phyloP scores from a whole-genome alignment of 306 rosid genomes.

The Prunus salicina region DNA sequence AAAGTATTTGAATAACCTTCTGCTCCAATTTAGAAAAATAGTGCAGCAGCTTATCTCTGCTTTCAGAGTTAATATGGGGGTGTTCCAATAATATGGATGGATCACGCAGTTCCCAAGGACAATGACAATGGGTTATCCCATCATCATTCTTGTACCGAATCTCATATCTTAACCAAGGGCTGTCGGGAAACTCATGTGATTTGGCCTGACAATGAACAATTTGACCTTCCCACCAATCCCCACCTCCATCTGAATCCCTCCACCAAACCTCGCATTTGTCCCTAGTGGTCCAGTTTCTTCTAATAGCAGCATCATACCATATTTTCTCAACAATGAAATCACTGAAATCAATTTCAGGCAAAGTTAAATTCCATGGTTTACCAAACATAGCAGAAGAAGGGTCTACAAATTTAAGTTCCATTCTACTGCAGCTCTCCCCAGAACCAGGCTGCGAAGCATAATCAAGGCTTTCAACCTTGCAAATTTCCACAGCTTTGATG shows the following conservation, averaged over 20 bases:
- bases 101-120: slow-evolving; percentile 88
- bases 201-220: slow-evolving; percentile 44
- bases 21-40: slow-evolving; percentile 48
- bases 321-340: slow-evolving; percentile 85
- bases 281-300: slow-evolving; percentile 64
- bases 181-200: slow-evolving; percentile 64
- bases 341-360: slow-evolving; percentile 68
- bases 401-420: slow-evolving; percentile 55
- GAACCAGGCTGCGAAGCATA: slow-evolving; percentile 66
- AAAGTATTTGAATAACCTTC: slow-evolving; percentile 26
- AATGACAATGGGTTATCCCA: slow-evolving; percentile 44
- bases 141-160: slow-evolving; percentile 53
- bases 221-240: slow-evolving; percentile 75
- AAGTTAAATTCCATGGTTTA: slow-evolving; percentile 47
- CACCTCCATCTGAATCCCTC: slow-evolving; percentile 57
- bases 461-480: slow-evolving; percentile 67
- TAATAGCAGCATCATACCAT: slow-evolving; percentile 62
- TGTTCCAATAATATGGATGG: slow-evolving; percentile 45
- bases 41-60: slow-evolving; percentile 62
- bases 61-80: slow-evolving; percentile 54
- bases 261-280: slow-evolving; percentile 87
- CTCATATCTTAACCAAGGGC: slow-evolving; percentile 78
- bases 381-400: slow-evolving; percentile 46
- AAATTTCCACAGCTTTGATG: slow-evolving; percentile 54
- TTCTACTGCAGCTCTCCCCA: slow-evolving; percentile 83